These are phyloP conservation scores for Podaxis sp. DNA, from an alignment of 768 basidiomycete genomes.

Conservation along the genomic window DNA sequence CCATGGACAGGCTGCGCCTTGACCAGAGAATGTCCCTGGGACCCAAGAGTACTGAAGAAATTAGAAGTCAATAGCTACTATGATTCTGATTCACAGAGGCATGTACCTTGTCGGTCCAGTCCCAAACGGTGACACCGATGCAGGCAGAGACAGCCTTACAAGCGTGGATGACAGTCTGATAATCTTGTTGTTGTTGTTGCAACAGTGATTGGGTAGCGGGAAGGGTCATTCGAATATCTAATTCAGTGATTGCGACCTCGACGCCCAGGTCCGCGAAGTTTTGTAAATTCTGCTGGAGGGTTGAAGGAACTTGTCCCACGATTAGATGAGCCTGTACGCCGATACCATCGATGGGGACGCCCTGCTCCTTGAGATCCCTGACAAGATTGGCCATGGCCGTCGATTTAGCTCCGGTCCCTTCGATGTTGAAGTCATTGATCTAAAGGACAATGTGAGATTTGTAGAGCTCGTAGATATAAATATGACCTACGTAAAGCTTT, in stretches of 20 bases:
- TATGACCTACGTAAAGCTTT: constrained; percentile 48
- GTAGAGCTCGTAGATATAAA: not conserved
- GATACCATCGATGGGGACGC: constrained; percentile 54
- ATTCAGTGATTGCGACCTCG: constrained; percentile 64
- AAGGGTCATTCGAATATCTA: constrained; percentile 58
- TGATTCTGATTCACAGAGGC: not conserved
- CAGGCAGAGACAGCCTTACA: constrained; percentile 43
- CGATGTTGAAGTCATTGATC: constrained; percentile 43
- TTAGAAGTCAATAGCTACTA: not conserved
- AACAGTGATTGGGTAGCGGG: constrained; percentile 46
- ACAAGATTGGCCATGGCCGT: constrained; percentile 55
- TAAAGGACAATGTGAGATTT: constrained; percentile 4
- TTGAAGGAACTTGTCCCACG: constrained; percentile 50
- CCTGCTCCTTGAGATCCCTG: constrained; percentile 37
- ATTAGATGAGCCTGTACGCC: constrained; percentile 59
- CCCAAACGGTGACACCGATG: constrained; percentile 44
- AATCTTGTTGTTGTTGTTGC: constrained; percentile 56
- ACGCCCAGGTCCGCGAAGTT: constrained; percentile 56
- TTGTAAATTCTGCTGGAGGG: constrained; percentile 44
- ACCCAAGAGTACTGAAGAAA: constrained; percentile 36
- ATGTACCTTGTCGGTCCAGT: constrained; percentile 38
- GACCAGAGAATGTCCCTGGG: constrained; percentile 33
- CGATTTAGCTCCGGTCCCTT: constrained; percentile 47
- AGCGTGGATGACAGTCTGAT: constrained; percentile 48
- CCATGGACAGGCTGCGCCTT: constrained; percentile 38